Evolutionary conservation across 2,329 filamentous ascomycete genomes (phyloP).

Genomic region (Exophiala lecanii-corni): DNA sequence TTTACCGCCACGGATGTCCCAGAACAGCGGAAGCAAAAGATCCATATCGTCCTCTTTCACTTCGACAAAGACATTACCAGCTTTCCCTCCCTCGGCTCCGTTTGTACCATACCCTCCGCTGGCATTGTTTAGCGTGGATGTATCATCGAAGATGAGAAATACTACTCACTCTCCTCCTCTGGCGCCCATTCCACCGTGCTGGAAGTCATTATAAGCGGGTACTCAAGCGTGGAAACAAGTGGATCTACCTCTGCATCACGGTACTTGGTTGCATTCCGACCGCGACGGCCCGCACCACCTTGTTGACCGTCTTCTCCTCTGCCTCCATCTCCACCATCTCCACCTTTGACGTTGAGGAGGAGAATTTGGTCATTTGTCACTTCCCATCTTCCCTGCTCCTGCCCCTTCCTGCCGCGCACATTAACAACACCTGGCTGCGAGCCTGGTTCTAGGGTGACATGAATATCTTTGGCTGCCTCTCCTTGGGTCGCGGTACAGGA

Average conservation of each 20-base stretch:
- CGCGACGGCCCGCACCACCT: conserved; percentile 8
- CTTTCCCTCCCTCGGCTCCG: conserved; percentile 16
- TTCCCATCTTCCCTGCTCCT: conserved; percentile 1
- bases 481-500: conserved; percentile 1
- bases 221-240: no score
- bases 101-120: conserved; percentile 13
- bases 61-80: conserved; percentile 11
- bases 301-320: conserved; percentile 13
- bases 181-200: no score
- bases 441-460: not conserved
- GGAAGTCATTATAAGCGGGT: no score
- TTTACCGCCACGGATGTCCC: conserved; percentile 6
- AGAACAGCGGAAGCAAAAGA: conserved; percentile 14
- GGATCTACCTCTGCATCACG: conserved; percentile 4
- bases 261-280: conserved; percentile 6
- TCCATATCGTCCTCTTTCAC: conserved; percentile 13
- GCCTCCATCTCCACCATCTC: conserved; percentile 13
- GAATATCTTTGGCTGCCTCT: conserved; percentile 2
- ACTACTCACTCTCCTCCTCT: no score
- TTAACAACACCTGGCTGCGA: not conserved
- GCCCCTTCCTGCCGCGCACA: not conserved
- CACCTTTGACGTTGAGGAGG: conserved; percentile 4
- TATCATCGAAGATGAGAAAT: no score
- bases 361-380: conserved; percentile 2
- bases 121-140: no score